These are phyloP conservation scores for Zasmidium angulare DNA, from an alignment of 2,329 filamentous ascomycete genomes.

Conservation along the genomic window DNA sequence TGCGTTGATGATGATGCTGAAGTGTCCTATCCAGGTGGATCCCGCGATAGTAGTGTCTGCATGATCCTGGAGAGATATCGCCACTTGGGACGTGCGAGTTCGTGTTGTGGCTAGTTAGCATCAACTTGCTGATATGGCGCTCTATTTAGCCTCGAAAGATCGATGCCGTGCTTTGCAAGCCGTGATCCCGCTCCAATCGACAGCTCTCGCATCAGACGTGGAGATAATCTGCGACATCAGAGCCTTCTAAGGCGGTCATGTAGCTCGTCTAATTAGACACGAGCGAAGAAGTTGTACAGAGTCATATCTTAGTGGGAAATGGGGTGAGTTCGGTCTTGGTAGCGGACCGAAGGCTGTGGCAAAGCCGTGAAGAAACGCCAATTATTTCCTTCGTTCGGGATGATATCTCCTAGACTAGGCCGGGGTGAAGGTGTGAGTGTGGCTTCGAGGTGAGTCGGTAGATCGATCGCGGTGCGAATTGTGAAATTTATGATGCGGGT, in stretches of 20 bases:
- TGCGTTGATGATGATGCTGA: slow-evolving; percentile 1
- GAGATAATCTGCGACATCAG: background rate
- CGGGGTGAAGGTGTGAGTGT: background rate
- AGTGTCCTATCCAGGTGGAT: background rate
- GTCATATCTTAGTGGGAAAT: background rate
- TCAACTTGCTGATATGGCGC: background rate
- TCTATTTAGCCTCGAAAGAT: background rate
- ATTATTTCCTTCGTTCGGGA: background rate
- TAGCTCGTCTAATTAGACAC: too few species aligned
- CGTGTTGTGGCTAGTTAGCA: background rate
- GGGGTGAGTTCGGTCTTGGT: background rate
- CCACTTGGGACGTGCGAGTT: background rate
- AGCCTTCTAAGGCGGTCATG: background rate
- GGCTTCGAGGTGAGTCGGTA: background rate
- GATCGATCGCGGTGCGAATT: background rate
- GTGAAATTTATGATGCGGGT: background rate
- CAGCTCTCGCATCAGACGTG: background rate
- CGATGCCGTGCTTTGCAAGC: background rate
- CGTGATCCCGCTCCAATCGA: background rate
- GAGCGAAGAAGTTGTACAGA: background rate
- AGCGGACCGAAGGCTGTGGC: background rate
- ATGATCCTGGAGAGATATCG: background rate
- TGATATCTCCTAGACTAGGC: background rate
- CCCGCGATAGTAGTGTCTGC: background rate
- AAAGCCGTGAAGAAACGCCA: background rate